Base-by-base conservation (phyloP, 2,329 filamentous ascomycete species). In the Trematosphaeria pertusa region DNA sequence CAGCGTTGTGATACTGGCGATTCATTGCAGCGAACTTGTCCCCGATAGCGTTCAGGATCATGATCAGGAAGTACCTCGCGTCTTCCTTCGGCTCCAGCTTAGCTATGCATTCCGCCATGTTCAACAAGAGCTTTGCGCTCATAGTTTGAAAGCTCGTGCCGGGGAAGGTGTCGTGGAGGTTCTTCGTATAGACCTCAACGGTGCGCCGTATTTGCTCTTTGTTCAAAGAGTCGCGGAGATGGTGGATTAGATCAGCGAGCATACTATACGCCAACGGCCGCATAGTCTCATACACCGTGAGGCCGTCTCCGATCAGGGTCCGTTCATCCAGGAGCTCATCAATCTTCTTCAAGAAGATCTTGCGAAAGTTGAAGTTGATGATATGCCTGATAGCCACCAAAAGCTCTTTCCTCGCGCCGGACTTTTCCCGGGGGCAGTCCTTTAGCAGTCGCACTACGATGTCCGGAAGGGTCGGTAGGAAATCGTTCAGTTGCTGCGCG, bases 1-100 rank as follows among this genome's bases (percentile, higher is more conserved):
- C 89, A 12, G 94, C 91, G 71, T 99, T 99, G 28, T 87, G 83
- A 67, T 96, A 97, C 70, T 97, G 91, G 46, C 90, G 83, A 67
- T 99, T 99, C 94, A 99, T 99, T 2, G 91, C 87, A 1, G 92
- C 92, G 67, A 99, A 97, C 69, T 99, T 99, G 67, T 99, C 94
- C 37, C 90, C 94, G 59, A 99, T 97, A 8, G 95, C 94, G 72
- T 97, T 95, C 46, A 99, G 77, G 34, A 99, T 97, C 85, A 96
- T 94, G 65, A 99, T 91, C 51, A 99, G 77, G 69, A 96, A 96
- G 70, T 97, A 92, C 5, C 95, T 87, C 18, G 94, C 94, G 70
- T 99, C 93, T 33, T 88, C 85, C 75, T 97, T 99, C 68, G 96
- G 90, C 15, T 88, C 87, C 60, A 99, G 82, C 71, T 93, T 96